Evolutionary conservation across 2,329 filamentous ascomycete species (phyloP).

Genomic region (Cordyceps cicadae): DNA sequence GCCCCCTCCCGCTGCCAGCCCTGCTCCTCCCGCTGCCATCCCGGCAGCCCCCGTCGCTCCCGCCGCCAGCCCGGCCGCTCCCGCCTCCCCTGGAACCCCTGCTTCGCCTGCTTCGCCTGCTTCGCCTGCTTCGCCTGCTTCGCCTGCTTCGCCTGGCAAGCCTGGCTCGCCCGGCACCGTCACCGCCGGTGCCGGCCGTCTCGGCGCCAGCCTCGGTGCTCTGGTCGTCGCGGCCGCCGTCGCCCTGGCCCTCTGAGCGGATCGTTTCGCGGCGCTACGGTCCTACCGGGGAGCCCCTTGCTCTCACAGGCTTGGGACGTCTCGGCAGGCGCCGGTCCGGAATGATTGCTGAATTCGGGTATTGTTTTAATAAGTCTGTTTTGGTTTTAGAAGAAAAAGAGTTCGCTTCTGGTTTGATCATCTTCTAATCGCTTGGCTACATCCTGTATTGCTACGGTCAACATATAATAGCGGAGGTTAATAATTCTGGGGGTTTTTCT

Average conservation of each 20-base stretch:
- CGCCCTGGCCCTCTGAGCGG: conserved; percentile 28
- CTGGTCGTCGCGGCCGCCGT: conserved; percentile 31
- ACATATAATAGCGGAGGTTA: conserved; percentile 8
- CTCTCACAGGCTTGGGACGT: too few species aligned
- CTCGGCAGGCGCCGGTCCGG: not conserved
- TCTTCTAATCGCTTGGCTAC: not conserved
- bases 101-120: conserved; percentile 9
- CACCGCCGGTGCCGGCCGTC: conserved; percentile 30
- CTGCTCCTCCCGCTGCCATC: not conserved
- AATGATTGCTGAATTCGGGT: not conserved
- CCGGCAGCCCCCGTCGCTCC: not conserved
- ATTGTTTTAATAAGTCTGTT: not conserved
- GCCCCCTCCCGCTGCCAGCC: conserved; percentile 9
- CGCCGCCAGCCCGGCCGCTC: not conserved
- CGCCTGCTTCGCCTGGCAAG: conserved; percentile 9
- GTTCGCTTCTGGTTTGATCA: conserved; percentile 1
- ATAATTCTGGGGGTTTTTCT: conserved; percentile 4
- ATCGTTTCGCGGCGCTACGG: too few species aligned
- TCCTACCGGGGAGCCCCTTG: too few species aligned
- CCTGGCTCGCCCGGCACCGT: conserved; percentile 17
- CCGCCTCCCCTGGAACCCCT: conserved; percentile 5
- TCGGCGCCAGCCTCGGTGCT: conserved; percentile 27
- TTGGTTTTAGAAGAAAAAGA: not conserved
- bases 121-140: conserved; percentile 6
- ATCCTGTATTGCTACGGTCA: not conserved